Conservation (phyloP, 345 rosid genomes). For the Syzygium grande region DNA sequence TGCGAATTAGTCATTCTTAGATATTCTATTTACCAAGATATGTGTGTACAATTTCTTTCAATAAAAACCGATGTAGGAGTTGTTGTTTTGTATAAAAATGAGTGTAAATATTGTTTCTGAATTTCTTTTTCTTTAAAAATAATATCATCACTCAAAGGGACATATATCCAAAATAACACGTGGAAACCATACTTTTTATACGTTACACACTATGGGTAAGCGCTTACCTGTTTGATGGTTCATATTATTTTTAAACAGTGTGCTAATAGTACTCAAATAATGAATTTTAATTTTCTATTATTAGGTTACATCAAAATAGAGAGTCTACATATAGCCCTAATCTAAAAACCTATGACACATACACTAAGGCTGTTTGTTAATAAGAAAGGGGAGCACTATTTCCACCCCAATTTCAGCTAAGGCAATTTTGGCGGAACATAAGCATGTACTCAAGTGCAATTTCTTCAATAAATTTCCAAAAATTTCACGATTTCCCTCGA, state of each 20-base stretch:
- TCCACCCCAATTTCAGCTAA: background rate
- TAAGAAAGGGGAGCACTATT: background rate
- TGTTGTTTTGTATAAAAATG: background rate
- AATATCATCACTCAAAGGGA: background rate
- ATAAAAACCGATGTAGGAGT: background rate
- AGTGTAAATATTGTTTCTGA: background rate
- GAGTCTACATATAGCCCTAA: background rate
- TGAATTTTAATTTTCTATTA: too few species aligned
- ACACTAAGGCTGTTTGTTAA: background rate
- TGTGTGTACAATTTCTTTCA: background rate
- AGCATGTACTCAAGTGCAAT: background rate
- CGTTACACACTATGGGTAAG: background rate
- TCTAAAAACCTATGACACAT: background rate
- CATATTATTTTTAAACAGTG: background rate
- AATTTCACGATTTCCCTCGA: background rate
- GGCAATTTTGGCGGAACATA: background rate
- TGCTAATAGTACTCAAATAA: background rate
- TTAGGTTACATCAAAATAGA: background rate
- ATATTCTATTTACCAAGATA: fast-evolving
- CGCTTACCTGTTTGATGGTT: fast-evolving
- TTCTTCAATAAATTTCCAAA: background rate
- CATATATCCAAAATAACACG: background rate
- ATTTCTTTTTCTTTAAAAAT: background rate
- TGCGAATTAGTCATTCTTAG: background rate
- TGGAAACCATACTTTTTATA: background rate